Evolutionary conservation across 1,284 basidiomycete genomes (phyloP).

Genomic region (Fomitiporia mediterranea): DNA sequence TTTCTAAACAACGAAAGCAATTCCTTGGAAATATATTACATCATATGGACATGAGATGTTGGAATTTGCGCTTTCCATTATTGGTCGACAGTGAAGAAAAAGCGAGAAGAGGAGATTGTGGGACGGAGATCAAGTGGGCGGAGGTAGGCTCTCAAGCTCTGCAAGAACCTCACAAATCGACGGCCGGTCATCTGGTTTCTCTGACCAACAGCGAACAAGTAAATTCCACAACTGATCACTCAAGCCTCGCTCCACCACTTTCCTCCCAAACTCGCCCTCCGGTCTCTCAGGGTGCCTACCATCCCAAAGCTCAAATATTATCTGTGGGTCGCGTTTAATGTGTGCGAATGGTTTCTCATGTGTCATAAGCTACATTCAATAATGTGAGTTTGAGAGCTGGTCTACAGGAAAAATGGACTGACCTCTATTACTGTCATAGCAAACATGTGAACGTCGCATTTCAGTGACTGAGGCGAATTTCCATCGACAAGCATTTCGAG

Average conservation of each 20-base stretch:
- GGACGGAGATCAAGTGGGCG: too few species aligned
- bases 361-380: conserved; percentile 38
- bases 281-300: conserved; percentile 42
- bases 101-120: too few species aligned
- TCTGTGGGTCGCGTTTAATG: conserved; percentile 42
- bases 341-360: conserved; percentile 45
- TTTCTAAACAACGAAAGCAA: too few species aligned
- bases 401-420: conserved; percentile 3
- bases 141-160: background rate
- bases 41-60: too few species aligned
- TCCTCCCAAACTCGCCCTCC: conserved; percentile 31
- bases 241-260: conserved; percentile 38
- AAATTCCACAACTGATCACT: conserved; percentile 43
- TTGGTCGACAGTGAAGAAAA: too few species aligned
- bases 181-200: conserved; percentile 33
- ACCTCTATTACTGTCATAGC: conserved; percentile 2
- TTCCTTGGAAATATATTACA: too few species aligned
- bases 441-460: background rate
- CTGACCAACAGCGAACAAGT: conserved; percentile 42
- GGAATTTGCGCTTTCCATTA: too few species aligned
- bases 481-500: background rate
- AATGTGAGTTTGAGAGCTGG: background rate
- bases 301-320: conserved; percentile 38
- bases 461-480: conserved; percentile 34
- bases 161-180: conserved; percentile 29